A percentile compares a stretch with the other conserved stretches of the same genome.
Evolutionary conservation across 2,329 filamentous ascomycete genomes (phyloP).

Genomic region (Aspergillus novoparasiticus): DNA sequence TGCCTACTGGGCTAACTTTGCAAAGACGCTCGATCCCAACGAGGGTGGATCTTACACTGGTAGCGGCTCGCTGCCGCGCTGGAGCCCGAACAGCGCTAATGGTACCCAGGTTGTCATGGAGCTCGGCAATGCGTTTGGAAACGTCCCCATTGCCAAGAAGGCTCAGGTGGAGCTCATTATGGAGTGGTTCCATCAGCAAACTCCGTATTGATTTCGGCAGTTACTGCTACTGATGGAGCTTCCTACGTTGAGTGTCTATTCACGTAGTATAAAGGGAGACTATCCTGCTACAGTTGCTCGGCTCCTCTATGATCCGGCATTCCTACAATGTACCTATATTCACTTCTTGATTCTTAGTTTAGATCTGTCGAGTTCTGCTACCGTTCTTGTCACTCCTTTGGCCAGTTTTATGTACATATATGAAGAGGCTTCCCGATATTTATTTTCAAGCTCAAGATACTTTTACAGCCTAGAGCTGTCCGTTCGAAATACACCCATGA

Average conservation of each 20-base stretch:
- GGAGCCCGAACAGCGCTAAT: conserved; percentile 24
- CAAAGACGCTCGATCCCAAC: conserved; percentile 35
- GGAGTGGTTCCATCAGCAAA: conserved; percentile 26
- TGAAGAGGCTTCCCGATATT: no score
- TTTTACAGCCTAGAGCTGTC: no score
- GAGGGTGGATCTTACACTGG: conserved; percentile 21
- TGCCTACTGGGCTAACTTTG: conserved; percentile 40
- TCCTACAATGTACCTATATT: neutral
- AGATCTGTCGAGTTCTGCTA: neutral
- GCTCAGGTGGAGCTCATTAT: conserved; percentile 24
- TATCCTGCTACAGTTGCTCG: neutral
- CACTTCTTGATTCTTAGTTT: neutral
- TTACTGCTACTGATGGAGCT: neutral
- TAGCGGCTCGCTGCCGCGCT: conserved; percentile 19
- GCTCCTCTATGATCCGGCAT: neutral
- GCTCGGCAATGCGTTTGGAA: conserved; percentile 22
- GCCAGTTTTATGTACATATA: neutral
- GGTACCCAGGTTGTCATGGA: conserved; percentile 26
- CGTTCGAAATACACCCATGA: no score
- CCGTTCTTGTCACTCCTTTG: neutral
- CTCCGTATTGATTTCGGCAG: neutral
- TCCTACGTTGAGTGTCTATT: no score
- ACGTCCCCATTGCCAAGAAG: conserved; percentile 24
- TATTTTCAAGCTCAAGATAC: no score
- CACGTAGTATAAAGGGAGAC: neutral